Percentiles rank a stretch among this genome's conserved stretches.
phyloP scores from a whole-genome alignment of 2,329 filamentous ascomycete species.

The Monilinia aucupariae region DNA sequence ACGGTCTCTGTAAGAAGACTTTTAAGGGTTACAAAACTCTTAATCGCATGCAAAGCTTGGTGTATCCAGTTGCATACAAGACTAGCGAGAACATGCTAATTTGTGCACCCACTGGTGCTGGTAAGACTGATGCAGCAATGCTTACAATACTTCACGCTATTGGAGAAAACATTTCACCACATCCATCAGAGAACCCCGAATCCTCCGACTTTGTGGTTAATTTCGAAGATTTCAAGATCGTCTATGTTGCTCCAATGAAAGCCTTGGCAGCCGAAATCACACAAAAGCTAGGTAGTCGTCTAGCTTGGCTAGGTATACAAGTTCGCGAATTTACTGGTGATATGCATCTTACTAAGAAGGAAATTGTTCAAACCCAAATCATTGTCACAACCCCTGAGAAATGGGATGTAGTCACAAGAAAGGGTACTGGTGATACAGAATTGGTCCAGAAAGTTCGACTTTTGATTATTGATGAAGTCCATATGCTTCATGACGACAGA shows the following conservation, averaged over 20 bases:
- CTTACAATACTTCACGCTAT: conserved; percentile 89
- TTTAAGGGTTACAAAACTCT: conserved; percentile 91
- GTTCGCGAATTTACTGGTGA: conserved; percentile 94
- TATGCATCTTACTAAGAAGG: conserved; percentile 96
- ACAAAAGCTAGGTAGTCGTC: conserved; percentile 82
- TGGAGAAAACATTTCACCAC: conserved; percentile 76
- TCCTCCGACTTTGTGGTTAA: conserved; percentile 78
- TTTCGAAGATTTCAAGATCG: conserved; percentile 89
- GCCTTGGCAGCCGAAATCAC: conserved; percentile 94
- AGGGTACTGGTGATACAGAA: conserved; percentile 95
- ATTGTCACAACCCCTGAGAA: conserved; percentile 99
- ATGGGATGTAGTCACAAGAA: conserved; percentile 97
- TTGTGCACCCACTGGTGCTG: conserved; percentile 93
- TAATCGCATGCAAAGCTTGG: conserved; percentile 96
- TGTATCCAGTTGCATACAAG: conserved; percentile 91
- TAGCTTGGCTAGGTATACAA: conserved; percentile 89
- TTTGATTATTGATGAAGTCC: conserved; percentile 96
- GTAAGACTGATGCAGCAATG: conserved; percentile 99
- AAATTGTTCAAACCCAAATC: conserved; percentile 93
- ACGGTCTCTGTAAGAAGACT: conserved; percentile 82
- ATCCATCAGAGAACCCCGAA: conserved; percentile 66
- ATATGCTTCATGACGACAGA: conserved; percentile 98
- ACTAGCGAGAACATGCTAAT: conserved; percentile 99
- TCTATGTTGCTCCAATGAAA: conserved; percentile 99
- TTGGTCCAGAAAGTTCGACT: conserved; percentile 94